These are phyloP conservation scores for Senecio squalidus DNA, from an alignment of 140 eudicot genomes.

Conservation along the genomic window DNA sequence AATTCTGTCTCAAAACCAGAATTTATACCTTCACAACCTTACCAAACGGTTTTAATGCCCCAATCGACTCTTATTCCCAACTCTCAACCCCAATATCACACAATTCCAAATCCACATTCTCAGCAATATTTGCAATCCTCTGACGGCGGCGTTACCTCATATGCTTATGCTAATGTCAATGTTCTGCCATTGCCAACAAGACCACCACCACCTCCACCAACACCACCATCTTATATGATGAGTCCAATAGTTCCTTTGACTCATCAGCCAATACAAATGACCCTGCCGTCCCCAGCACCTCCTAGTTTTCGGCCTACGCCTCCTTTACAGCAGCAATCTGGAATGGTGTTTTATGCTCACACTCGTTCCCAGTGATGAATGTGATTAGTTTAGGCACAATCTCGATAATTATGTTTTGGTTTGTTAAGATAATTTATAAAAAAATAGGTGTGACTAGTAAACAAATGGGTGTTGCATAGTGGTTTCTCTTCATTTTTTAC, in stretches of 20 bases:
- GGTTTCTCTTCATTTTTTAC: too few species aligned
- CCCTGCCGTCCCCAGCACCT: slow-evolving; percentile 30
- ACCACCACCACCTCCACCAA: slow-evolving; percentile 39
- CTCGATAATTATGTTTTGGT: slow-evolving; percentile 18
- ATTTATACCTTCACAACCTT: slow-evolving; percentile 34
- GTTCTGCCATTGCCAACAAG: slow-evolving; percentile 46
- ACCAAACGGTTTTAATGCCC: slow-evolving; percentile 49
- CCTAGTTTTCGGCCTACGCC: slow-evolving; percentile 50
- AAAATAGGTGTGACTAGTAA: background rate
- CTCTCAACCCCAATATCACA: slow-evolving; percentile 55
- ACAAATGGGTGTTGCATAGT: too few species aligned
- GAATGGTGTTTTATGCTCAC: slow-evolving; percentile 59
- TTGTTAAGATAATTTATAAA: slow-evolving; percentile 19
- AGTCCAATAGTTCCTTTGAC: slow-evolving; percentile 62
- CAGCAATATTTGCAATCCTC: slow-evolving; percentile 65
- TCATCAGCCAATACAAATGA: slow-evolving; percentile 43
- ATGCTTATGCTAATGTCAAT: slow-evolving; percentile 32
- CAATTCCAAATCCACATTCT: slow-evolving; percentile 39
- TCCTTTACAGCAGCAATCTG: slow-evolving; percentile 50
- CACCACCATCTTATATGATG: slow-evolving; percentile 70
- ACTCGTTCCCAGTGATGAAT: slow-evolving; percentile 51
- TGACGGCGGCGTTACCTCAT: slow-evolving; percentile 39
- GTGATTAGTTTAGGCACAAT: slow-evolving; percentile 20
- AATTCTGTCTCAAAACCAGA: slow-evolving; percentile 41
- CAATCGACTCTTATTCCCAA: slow-evolving; percentile 33